Percentiles rank a stretch among this genome's conserved stretches.
These are phyloP conservation scores for Cryptococcus hybrid DNA, from an alignment of 1,284 basidiomycete genomes.

Conservation along the genomic window DNA sequence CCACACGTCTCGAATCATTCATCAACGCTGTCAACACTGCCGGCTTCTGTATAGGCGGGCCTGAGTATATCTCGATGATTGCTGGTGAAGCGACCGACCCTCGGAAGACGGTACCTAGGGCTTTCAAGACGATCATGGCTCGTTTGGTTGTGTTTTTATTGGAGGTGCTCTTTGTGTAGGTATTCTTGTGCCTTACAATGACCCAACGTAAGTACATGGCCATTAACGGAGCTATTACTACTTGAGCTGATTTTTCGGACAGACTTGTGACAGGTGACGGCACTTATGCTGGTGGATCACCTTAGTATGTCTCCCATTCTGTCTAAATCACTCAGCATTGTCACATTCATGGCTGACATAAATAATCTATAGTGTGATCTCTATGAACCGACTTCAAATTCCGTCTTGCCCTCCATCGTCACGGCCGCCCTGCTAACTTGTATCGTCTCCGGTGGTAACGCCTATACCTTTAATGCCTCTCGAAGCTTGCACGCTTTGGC, in stretches of 20 bases:
- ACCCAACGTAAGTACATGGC: slow-evolving; percentile 1
- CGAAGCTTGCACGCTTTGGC: slow-evolving; percentile 37
- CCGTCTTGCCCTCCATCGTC: slow-evolving; percentile 42
- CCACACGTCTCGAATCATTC: slow-evolving; percentile 12
- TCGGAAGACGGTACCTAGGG: slow-evolving; percentile 32
- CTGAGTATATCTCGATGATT: slow-evolving; percentile 32
- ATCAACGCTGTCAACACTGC: slow-evolving; percentile 38
- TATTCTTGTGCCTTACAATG: slow-evolving; percentile 23
- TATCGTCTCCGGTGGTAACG: slow-evolving; percentile 43
- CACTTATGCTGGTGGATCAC: slow-evolving; percentile 20
- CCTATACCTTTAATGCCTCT: slow-evolving; percentile 32
- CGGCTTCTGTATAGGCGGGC: slow-evolving; percentile 17
- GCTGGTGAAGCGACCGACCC: slow-evolving; percentile 26
- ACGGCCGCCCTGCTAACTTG: slow-evolving; percentile 40
- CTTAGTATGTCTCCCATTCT: slow-evolving; percentile 11
- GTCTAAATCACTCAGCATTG: neutral
- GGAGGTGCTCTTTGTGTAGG: slow-evolving; percentile 33
- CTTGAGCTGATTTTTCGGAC: neutral
- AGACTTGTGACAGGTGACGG: slow-evolving; percentile 6
- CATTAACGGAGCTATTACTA: too few species aligned
- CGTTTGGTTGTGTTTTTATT: slow-evolving; percentile 40
- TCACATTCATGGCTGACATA: slow-evolving; percentile 21
- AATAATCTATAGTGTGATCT: slow-evolving; percentile 26
- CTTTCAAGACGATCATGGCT: slow-evolving; percentile 33
- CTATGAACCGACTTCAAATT: slow-evolving; percentile 44